Conservation (phyloP, 805 yeast genomes). For the Yarrowia sp. region DNA sequence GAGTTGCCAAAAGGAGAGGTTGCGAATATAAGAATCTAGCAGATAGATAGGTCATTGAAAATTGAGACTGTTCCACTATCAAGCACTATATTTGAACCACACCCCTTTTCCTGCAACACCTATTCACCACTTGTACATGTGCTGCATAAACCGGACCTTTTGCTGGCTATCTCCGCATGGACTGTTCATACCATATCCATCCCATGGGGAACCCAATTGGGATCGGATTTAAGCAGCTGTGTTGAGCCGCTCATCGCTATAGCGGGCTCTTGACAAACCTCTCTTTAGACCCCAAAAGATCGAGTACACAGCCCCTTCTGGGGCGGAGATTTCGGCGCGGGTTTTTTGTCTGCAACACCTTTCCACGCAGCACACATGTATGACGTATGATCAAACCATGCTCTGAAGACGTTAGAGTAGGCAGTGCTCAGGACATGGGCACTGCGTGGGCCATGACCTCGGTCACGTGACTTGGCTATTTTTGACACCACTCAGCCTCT, state of each 20-base stretch:
- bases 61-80: too few relatives aligned
- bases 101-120: too few relatives aligned
- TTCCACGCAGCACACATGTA: slow-evolving; percentile 28
- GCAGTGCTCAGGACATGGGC: background rate
- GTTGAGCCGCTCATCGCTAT: background rate
- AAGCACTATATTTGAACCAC: too few relatives aligned
- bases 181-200: background rate
- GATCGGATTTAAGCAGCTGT: slow-evolving; percentile 1
- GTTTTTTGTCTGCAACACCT: background rate
- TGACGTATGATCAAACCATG: slow-evolving; percentile 24
- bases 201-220: slow-evolving; percentile 2
- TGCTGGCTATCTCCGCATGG: slow-evolving; percentile 13
- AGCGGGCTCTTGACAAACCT: background rate
- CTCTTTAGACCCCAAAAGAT: background rate
- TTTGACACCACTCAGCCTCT: background rate
- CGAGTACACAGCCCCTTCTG: slow-evolving; percentile 5
- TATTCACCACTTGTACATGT: too few relatives aligned
- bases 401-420: background rate
- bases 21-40: too few relatives aligned
- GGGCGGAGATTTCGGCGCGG: background rate
- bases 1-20: too few relatives aligned
- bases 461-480: background rate
- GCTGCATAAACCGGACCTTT: background rate
- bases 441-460: background rate
- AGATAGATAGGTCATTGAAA: too few relatives aligned